These are phyloP conservation scores for Scleroderma citrinum DNA, from an alignment of 768 basidiomycete species.

Conservation along the genomic window DNA sequence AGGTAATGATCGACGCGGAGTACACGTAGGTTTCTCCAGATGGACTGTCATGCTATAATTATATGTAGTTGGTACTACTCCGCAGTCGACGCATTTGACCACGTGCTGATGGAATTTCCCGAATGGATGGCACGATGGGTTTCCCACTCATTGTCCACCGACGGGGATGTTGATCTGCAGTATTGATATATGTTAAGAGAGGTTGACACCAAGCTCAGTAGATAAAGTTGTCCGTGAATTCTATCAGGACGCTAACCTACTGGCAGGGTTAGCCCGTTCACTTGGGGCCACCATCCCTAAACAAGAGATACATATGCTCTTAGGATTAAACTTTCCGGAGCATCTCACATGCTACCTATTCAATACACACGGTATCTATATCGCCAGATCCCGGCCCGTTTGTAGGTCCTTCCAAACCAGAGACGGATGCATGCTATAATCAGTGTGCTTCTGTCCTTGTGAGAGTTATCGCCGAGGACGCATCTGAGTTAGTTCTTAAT, in stretches of 20 bases:
- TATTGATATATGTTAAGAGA: slow-evolving; percentile 71
- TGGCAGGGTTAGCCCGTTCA: slow-evolving; percentile 55
- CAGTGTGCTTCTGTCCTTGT: slow-evolving; percentile 54
- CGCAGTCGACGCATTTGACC: slow-evolving; percentile 75
- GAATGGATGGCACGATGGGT: slow-evolving; percentile 2
- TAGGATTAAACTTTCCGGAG: slow-evolving; percentile 88
- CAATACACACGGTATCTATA: slow-evolving; percentile 34
- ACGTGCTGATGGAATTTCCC: slow-evolving; percentile 54
- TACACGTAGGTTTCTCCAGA: slow-evolving; percentile 47
- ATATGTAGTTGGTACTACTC: slow-evolving; percentile 56
- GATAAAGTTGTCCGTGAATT: background rate
- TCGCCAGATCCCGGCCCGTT: slow-evolving; percentile 59
- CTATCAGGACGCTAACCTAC: slow-evolving; percentile 57
- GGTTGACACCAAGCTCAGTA: slow-evolving; percentile 33
- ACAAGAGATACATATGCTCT: slow-evolving; percentile 65
- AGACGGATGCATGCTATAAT: slow-evolving; percentile 75
- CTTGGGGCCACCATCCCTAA: slow-evolving; percentile 61
- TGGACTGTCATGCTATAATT: background rate
- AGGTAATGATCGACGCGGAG: slow-evolving; percentile 81
- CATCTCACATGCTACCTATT: slow-evolving; percentile 65
- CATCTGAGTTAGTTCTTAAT: slow-evolving; percentile 49
- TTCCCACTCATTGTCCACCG: background rate
- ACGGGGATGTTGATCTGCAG: slow-evolving; percentile 31
- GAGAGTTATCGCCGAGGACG: slow-evolving; percentile 46
- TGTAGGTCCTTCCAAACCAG: slow-evolving; percentile 61